These are phyloP conservation scores for Kodamaea plutei DNA, from an alignment of 1,139 yeast genomes.

Conservation along the genomic window DNA sequence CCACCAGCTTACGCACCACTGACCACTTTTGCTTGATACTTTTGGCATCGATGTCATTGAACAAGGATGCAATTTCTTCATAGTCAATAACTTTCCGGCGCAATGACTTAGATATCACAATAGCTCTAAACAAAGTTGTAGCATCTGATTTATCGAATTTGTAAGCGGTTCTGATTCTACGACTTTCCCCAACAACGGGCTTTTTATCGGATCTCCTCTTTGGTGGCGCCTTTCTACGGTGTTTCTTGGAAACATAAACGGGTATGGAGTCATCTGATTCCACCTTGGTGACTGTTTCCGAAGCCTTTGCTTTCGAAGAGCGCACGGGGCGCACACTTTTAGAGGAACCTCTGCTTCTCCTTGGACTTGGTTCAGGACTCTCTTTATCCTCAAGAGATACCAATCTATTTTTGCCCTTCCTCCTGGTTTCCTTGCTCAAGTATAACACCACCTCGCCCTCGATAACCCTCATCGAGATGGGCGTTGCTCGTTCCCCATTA, in stretches of 20 bases:
- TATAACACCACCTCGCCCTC: constrained; percentile 30
- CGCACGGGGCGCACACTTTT: constrained; percentile 4
- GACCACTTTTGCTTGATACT: constrained; percentile 61
- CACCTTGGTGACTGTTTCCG: background rate
- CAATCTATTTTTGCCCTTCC: constrained; percentile 17
- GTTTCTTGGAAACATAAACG: constrained; percentile 20
- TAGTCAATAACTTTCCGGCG: constrained; percentile 53
- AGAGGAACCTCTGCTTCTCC: background rate
- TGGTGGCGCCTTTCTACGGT: constrained; percentile 15
- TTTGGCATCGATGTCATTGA: constrained; percentile 33
- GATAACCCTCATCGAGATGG: constrained; percentile 21
- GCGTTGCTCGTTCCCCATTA: constrained; percentile 17
- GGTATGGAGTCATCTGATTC: constrained; percentile 13
- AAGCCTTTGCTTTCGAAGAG: background rate
- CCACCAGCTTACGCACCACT: constrained; percentile 50
- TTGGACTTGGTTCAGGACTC: background rate
- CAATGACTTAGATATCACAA: constrained; percentile 59
- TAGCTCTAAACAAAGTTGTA: constrained; percentile 50
- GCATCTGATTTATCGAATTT: constrained; percentile 43
- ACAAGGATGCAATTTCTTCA: constrained; percentile 46
- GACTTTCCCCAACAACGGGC: constrained; percentile 5
- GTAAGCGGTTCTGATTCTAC: constrained; percentile 20
- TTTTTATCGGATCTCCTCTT: constrained; percentile 8
- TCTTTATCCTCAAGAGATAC: constrained; percentile 15
- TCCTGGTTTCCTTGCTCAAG: constrained; percentile 13